Evolutionary conservation across 129 eudicot genomes (phyloP), one percentile per base, ranked within the genome.

Genomic region (Arctium minus): DNA sequence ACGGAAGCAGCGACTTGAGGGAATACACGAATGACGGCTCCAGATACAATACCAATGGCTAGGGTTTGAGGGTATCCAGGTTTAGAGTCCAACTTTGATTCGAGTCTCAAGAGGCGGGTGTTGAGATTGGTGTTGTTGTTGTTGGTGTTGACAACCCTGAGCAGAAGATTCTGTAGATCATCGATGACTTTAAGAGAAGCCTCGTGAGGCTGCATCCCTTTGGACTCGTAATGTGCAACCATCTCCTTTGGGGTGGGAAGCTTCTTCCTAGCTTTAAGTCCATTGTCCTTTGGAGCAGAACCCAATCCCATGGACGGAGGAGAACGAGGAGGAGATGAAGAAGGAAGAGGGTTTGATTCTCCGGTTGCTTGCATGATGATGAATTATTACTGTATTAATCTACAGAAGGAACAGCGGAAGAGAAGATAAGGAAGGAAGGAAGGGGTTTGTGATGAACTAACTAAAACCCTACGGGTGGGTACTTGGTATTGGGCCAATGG

Each of bases 101-200:
- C 97, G 17, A 94, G 86, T 86, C 86, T 86, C 64, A 53, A 35
- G 2, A 76, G 4, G 8, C 53, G 78, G 22, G 15, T 74, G 18
- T 86, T 84, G 22, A 10, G 12, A 44, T 18, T 37, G 35, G 3
- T 39, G 10, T 78, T 72, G 7, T 32, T 73, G 7, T 80, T 85
- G 60, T 40, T 69, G 44, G 85, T 68, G 78, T 77, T 6, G 27
- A 94, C 86, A 22, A 89, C 83, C 29, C 83, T 84, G 31, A 94
- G 74, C 5, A 94, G 88, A 10, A 89, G 87, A 44, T 89, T 86
- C 81, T 92, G 98, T 64, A 94, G 91, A 72, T 93, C 98, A 6
- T 88, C 86, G 18, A 93, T 93, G 15, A 85, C 98, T 86, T 85
- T 93, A 70, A 91, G 80, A 10, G 96, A 91, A 30, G 98, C 98